These are phyloP conservation scores for Isatis lusitanica DNA, from an alignment of 441 rosid species.

Conservation along the genomic window DNA sequence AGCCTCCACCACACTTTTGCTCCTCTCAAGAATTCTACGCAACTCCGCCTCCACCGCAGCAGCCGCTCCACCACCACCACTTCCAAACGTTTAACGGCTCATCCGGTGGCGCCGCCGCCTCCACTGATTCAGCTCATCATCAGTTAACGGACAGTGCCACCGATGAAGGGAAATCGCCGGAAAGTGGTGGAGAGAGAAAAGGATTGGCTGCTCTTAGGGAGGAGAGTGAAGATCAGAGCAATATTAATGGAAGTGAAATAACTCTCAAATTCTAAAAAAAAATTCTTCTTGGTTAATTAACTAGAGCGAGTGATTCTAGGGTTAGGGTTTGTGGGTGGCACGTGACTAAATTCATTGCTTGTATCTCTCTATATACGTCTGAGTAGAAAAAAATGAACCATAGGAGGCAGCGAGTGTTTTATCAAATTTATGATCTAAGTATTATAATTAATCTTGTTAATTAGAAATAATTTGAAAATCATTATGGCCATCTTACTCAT, in stretches of 20 bases:
- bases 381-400: not conserved
- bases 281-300: conserved; percentile 24
- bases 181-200: conserved; percentile 64
- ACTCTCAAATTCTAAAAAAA: conserved; percentile 73
- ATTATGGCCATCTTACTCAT: not conserved
- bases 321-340: conserved; percentile 33
- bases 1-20: conserved; percentile 66
- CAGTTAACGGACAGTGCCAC: conserved; percentile 51
- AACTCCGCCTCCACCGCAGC: conserved; percentile 42
- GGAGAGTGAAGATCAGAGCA: conserved; percentile 64
- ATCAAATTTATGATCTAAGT: conserved; percentile 3
- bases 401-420: conserved; percentile 20
- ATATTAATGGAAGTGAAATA: conserved; percentile 72
- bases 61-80: conserved; percentile 51
- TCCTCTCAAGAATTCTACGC: conserved; percentile 78
- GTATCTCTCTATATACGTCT: conserved; percentile 14
- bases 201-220: conserved; percentile 72
- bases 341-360: conserved; percentile 25
- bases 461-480: not conserved
- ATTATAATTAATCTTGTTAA: not conserved
- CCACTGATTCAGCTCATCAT: conserved; percentile 17
- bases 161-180: conserved; percentile 83
- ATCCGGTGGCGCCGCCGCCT: conserved; percentile 36
- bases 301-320: conserved; percentile 27
- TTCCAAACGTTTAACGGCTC: conserved; percentile 54